Conservation (phyloP, 176 grass and related monocot species). For the Triticum turgidum region DNA sequence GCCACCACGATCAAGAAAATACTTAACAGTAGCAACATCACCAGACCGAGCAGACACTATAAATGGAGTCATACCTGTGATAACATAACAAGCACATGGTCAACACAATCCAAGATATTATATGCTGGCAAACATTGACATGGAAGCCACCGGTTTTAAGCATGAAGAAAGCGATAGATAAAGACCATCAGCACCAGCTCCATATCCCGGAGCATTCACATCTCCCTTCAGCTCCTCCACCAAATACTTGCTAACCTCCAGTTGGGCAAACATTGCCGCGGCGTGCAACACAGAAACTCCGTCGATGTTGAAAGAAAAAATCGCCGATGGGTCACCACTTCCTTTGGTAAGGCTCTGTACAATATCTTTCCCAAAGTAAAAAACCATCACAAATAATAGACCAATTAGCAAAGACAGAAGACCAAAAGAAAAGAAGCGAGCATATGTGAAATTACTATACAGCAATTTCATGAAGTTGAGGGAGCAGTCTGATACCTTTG, state of each 20-base stretch:
- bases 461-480: not conserved
- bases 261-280: not conserved
- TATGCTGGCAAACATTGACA: not conserved
- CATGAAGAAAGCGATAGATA: not conserved
- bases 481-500: slow-evolving; percentile 2
- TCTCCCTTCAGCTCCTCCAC: slow-evolving; percentile 32
- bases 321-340: not conserved
- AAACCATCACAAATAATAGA: not conserved
- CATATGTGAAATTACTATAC: no score
- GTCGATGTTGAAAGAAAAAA: not conserved
- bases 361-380: slow-evolving; percentile 1
- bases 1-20: slow-evolving; percentile 36
- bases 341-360: not conserved
- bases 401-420: not conserved
- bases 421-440: not conserved
- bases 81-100: not conserved
- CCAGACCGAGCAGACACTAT: slow-evolving; percentile 17
- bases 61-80: slow-evolving; percentile 15
- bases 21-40: slow-evolving; percentile 17
- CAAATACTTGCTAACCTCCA: slow-evolving; percentile 30
- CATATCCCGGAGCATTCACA: not conserved
- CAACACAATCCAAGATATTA: not conserved
- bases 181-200: not conserved
- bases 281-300: not conserved
- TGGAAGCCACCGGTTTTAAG: no score